phyloP scores from a whole-genome alignment of 805 yeast species.

The Kazachstania taianensis region DNA sequence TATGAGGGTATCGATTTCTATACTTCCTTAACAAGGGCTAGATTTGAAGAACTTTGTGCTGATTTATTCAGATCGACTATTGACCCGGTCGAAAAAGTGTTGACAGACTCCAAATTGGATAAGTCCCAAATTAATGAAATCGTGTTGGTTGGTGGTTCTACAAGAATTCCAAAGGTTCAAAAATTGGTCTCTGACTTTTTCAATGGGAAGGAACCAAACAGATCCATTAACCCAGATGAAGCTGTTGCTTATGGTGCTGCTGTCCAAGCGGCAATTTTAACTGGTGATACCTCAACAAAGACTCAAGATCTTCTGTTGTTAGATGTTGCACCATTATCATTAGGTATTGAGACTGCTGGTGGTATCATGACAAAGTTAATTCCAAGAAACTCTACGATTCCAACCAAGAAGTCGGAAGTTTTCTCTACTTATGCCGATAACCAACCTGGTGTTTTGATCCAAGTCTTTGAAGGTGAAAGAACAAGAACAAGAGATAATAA shows the following conservation, averaged over 20 bases:
- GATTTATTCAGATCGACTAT: slow-evolving; percentile 88
- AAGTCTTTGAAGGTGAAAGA: slow-evolving; percentile 98
- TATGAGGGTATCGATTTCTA: slow-evolving; percentile 94
- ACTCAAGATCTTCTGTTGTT: slow-evolving; percentile 89
- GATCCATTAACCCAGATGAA: slow-evolving; percentile 95
- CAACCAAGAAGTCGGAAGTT: slow-evolving; percentile 93
- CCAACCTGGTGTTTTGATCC: slow-evolving; percentile 97
- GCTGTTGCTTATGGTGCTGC: slow-evolving; percentile 99
- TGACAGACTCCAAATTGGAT: slow-evolving; percentile 83
- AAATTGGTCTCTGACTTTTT: slow-evolving; percentile 92
- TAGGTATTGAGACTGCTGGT: slow-evolving; percentile 98
- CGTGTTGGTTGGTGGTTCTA: slow-evolving; percentile 95
- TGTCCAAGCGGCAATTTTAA: slow-evolving; percentile 92
- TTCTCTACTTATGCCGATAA: slow-evolving; percentile 96
- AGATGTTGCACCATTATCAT: slow-evolving; percentile 95
- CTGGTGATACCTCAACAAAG: slow-evolving; percentile 94
- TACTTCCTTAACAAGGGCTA: slow-evolving; percentile 93
- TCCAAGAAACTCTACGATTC: slow-evolving; percentile 94
- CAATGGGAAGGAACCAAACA: slow-evolving; percentile 95
- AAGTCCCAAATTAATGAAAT: slow-evolving; percentile 86
- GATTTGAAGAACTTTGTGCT: slow-evolving; percentile 94
- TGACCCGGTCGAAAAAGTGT: slow-evolving; percentile 92
- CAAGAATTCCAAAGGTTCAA: slow-evolving; percentile 96
- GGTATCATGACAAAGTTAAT: slow-evolving; percentile 98
- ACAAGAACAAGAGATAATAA: slow-evolving; percentile 92